phyloP scores from a whole-genome alignment of 495 filamentous ascomycete species.

The Aspergillus carlsbadensis region DNA sequence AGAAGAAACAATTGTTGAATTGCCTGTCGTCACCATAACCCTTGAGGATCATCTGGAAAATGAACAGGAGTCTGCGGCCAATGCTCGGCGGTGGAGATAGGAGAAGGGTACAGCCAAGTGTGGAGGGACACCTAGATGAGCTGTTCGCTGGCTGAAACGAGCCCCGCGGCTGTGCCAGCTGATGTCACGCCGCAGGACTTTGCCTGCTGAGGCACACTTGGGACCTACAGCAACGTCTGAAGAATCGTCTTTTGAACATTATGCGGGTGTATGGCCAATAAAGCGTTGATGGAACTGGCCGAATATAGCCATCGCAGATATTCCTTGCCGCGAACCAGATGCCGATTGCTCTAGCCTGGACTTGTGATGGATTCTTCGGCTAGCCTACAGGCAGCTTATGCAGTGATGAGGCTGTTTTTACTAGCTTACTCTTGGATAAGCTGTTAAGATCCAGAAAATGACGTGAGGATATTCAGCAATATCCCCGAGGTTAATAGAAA shows the following conservation, averaged over 20 bases:
- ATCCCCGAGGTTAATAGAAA: too few species aligned
- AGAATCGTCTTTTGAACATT: not conserved
- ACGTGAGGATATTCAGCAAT: too few species aligned
- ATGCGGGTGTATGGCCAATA: conserved; percentile 6
- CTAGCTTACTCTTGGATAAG: not conserved
- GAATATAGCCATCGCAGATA: not conserved
- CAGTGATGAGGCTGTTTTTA: not conserved
- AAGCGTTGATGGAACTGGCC: not conserved
- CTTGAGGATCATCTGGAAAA: not conserved
- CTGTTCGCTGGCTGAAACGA: conserved; percentile 15
- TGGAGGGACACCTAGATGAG: not conserved
- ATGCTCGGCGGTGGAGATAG: not conserved
- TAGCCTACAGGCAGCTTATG: not conserved
- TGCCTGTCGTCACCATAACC: not conserved
- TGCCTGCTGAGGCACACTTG: conserved; percentile 11
- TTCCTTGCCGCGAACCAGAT: not conserved
- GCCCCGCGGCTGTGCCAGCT: conserved; percentile 26
- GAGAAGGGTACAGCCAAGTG: not conserved
- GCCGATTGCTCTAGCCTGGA: not conserved
- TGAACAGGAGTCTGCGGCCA: not conserved
- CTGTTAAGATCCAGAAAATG: too few species aligned
- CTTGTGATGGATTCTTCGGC: not conserved
- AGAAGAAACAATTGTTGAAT: not conserved
- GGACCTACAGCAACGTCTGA: too few species aligned
- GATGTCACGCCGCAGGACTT: conserved; percentile 28